Base-by-base conservation (phyloP, 768 basidiomycete species). In the Podaxis sp. region DNA sequence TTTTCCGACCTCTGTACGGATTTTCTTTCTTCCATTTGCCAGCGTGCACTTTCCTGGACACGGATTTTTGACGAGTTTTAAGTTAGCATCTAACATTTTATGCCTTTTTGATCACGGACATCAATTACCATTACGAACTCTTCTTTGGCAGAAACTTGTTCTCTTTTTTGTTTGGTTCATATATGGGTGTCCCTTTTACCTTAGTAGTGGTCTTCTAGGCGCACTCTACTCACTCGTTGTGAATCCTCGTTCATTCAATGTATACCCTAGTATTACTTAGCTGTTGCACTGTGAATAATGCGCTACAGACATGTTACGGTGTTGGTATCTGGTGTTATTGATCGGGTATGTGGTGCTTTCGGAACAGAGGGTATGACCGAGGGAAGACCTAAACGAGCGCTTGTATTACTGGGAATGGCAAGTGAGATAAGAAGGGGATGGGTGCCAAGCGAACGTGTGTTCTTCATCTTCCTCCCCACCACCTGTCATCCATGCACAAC, bases 401-500 rank as follows among this genome's bases (percentile, higher is more conserved):
- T 33, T 33, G 44, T 8, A 20, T 46, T 46, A 20, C 44, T 10
- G 44, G 20, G 22, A 50, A 38, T 12, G 61, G 55, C 36, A 56
- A 40, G 13, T 41, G 33, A 33, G 54, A 49, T 62, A 50, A 56
- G 22, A 48, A 50, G 48, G 12, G 36, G 38, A 40, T 40, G 30
- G 38, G 20, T 40, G 38, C 54, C 54, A 56, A 56, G 24, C 54
- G 11, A 56, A 56, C 54, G 54, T 40, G 54, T 7, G 24, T 38
- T 22, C 7, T 40, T 20, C 17, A 24, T 24, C 38, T 52, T 26
- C n/a, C 17, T 22, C 61, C 26, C 48, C 44, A 46, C 44, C 28
- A 12, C 26, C 52, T 54, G n/a, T 37, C 52, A 44, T 13, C 41
- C 40, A 62, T 62, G 61, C 58, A 59, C 20, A 50, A 56, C 36